Conservation (phyloP, 192 early-diverging fungal genomes). For the Dimargaris verticillata region DNA sequence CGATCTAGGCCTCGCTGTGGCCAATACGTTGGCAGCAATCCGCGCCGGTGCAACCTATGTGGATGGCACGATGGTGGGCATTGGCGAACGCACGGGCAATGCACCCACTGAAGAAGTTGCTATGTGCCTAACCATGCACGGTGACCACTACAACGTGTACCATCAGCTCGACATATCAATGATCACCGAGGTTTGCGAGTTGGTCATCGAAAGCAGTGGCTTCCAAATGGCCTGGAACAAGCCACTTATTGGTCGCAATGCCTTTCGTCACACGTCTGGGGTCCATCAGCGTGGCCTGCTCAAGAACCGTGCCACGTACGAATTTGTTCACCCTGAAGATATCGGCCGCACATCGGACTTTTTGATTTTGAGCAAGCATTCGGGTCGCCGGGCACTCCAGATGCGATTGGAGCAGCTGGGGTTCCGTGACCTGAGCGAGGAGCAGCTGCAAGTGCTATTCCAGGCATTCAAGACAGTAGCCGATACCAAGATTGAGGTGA, state of each 20-base stretch:
- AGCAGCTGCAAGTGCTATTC: neutral
- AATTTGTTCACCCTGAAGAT: conserved; percentile 84
- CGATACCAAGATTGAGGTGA: neutral
- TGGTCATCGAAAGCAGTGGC: conserved; percentile 74
- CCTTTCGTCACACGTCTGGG: conserved; percentile 91
- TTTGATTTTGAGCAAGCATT: conserved; percentile 88
- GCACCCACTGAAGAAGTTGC: conserved; percentile 90
- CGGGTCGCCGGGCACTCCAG: conserved; percentile 82
- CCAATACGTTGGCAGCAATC: conserved; percentile 84
- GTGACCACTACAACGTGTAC: conserved; percentile 64
- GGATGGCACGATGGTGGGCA: conserved; percentile 94
- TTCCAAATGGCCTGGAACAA: conserved; percentile 93
- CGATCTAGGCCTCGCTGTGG: conserved; percentile 88
- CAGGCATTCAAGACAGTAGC: neutral
- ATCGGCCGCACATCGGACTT: conserved; percentile 74
- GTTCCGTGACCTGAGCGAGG: neutral
- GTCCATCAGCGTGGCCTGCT: conserved; percentile 97
- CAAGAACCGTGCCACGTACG: conserved; percentile 87
- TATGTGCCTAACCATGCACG: conserved; percentile 88
- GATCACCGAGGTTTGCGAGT: conserved; percentile 70
- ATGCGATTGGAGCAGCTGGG: conserved; percentile 53
- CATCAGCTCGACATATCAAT: conserved; percentile 76
- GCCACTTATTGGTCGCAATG: conserved; percentile 92
- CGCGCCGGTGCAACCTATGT: conserved; percentile 82
- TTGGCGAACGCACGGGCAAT: conserved; percentile 96